Base-by-base conservation (phyloP, 495 filamentous ascomycete species). In the Hyaloscypha bicolor region DNA sequence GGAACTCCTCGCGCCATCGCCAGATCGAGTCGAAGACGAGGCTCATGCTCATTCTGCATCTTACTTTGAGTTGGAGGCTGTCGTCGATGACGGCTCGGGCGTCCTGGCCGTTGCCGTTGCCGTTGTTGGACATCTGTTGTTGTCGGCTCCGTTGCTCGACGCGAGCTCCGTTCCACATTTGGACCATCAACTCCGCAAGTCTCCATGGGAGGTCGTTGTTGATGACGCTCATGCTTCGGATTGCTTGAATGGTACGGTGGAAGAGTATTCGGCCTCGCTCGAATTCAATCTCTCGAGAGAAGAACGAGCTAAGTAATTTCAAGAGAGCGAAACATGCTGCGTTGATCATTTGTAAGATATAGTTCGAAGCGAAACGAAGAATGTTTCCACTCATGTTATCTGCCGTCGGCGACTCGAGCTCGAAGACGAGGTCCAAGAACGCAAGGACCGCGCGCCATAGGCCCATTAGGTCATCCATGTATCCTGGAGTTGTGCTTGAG, bases 11-110 rank as follows among this genome's bases (percentile, higher is more conserved):
- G 65, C 93, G 84, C 93, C 93, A 97, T 62, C 93, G 88, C 93
- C 93, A 96, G 30, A 96, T 92, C 4, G 90, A 93, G 78, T 97
- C 93, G 75, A 90, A 97, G 3, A 97, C 90, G 8, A 96, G 81
- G 70, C 91, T 94, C 90, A 97, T 94, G 76, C 92, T 96, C 86
- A 94, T 93, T 11, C 93, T 86, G 73, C 92, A 95, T 63, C 92
- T 86, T 6, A 97, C 92, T 76, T 93, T 94, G 19, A 97, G 81
- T 77, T 93, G 88, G 58, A 97, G 75, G 42, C 82, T 88, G 80
- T 91, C 90, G 73, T 96, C 92, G 8, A 73, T 55, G 16, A 64
- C 32, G 14, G 65, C 62, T 63, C 63, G 25, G 14, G 35, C 56
- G 86, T 80, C 51, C 32, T 60, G 33, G 42, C 45, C 48, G 37